Conservation (phyloP, 2,329 filamentous ascomycete species). For the Teratosphaeria zuluensis region DNA sequence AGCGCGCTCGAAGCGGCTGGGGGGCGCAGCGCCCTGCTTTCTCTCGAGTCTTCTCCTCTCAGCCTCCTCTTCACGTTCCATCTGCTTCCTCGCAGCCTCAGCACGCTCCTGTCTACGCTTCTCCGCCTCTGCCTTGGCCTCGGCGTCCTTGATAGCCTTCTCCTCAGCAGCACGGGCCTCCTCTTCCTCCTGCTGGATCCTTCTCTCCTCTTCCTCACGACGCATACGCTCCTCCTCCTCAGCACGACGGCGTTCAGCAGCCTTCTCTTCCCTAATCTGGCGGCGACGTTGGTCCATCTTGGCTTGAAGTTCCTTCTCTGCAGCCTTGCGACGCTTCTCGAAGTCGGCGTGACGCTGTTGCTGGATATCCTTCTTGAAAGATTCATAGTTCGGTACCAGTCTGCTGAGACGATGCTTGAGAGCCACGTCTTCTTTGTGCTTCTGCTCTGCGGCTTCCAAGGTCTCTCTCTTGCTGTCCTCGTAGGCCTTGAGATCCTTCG, state of each 20-base stretch:
- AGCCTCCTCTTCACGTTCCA: conserved; percentile 70
- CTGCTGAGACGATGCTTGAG: conserved; percentile 87
- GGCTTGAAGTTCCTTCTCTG: conserved; percentile 85
- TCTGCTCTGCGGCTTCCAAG: conserved; percentile 68
- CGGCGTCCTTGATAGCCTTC: conserved; percentile 48
- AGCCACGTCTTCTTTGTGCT: conserved; percentile 85
- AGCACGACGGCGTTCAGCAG: conserved; percentile 71
- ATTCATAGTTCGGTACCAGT: conserved; percentile 74
- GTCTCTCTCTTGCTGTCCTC: conserved; percentile 70
- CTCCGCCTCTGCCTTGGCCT: conserved; percentile 52
- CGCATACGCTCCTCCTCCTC: conserved; percentile 74
- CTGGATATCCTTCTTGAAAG: conserved; percentile 71
- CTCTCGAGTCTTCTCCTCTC: conserved; percentile 62
- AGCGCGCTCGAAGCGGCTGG: conserved; percentile 29
- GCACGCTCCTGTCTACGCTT: conserved; percentile 53
- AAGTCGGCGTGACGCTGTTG: conserved; percentile 90
- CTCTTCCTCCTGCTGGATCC: conserved; percentile 74
- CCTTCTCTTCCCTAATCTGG: conserved; percentile 73
- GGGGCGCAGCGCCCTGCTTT: conserved; percentile 34
- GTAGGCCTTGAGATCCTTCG: conserved; percentile 68
- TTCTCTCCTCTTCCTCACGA: conserved; percentile 77
- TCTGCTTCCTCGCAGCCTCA: conserved; percentile 26
- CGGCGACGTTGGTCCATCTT: conserved; percentile 82
- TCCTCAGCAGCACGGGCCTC: conserved; percentile 70
- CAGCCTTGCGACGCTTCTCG: conserved; percentile 83